Evolutionary conservation across 1,284 basidiomycete genomes (phyloP), one percentile per base, ranked within the genome.

Genomic region (Wallemia ichthyophaga): DNA sequence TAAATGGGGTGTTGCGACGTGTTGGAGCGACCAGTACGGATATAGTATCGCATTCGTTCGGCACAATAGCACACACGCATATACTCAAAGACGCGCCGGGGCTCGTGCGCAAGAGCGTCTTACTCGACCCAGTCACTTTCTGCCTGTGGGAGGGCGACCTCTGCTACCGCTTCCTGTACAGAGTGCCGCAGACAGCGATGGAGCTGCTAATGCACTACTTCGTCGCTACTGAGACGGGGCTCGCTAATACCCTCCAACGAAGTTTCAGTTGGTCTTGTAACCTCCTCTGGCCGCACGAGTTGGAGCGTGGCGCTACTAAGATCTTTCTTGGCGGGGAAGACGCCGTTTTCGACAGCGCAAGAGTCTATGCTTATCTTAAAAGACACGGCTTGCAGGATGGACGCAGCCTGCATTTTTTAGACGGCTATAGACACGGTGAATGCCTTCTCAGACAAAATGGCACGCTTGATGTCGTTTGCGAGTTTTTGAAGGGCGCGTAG

Each of bases 61-160:
- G 82, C 1, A 79, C 80, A 2, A 85, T 83, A 66, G 70, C 74
- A 0, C 85, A 87, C 66, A 80, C 81, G 11, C 87, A 85, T 85
- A 74, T 91, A 66, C 72, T 92, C 58, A 91, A 91, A 70, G 76
- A 76, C 25, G 73, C 78, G 60, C 81, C 85, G 0, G 70, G 76
- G 48, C 73, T 91, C 64, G 71, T 82, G 55, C 71, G 72, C 1
- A 76, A 85, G 1, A 86, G 80, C 15, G 85, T 83, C 65, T 88
- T 92, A 66, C 80, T 88, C 27, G 88, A 94, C 25, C n/a, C 53
- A 57, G 82, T 84, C 27, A 79, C 79, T 0, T 89, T 92, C 70
- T 86, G 83, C 68, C 79, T 83, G 3, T 89, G 86, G 85, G 85
- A 88, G 73, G 85, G 85, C 59, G 80, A 88, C 68, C 78, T 89